Conservation (phyloP, 2,329 filamentous ascomycete genomes). For the Diaporthe velutina region DNA sequence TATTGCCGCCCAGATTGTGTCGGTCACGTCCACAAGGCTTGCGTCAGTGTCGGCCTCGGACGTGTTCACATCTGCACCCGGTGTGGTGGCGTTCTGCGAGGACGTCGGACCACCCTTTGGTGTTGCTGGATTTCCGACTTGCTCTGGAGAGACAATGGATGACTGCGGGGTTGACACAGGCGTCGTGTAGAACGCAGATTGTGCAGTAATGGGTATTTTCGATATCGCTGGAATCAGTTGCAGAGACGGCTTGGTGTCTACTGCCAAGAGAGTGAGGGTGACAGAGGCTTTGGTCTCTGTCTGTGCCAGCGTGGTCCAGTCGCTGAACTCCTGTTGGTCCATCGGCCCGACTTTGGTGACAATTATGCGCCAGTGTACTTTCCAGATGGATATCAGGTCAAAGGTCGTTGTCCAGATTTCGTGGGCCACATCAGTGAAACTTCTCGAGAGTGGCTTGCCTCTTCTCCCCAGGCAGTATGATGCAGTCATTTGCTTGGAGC, state of each 20-base stretch:
- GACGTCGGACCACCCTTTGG: constrained; percentile 55
- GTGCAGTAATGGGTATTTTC: constrained; percentile 60
- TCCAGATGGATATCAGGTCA: constrained; percentile 77
- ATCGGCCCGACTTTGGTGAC: constrained; percentile 79
- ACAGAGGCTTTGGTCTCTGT: constrained; percentile 64
- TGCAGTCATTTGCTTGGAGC: constrained; percentile 78
- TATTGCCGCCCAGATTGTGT: constrained; percentile 82
- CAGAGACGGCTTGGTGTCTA: constrained; percentile 75
- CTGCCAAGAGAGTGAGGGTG: constrained; percentile 71
- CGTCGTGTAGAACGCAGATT: constrained; percentile 67
- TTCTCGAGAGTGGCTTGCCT: constrained; percentile 62
- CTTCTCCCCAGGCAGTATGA: constrained; percentile 79
- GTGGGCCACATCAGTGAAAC: constrained; percentile 73
- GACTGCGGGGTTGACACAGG: constrained; percentile 77
- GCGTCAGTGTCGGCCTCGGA: constrained; percentile 68
- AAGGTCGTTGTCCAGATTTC: constrained; percentile 85
- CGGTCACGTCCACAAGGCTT: constrained; percentile 77
- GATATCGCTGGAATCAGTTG: constrained; percentile 70
- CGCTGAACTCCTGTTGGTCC: constrained; percentile 74
- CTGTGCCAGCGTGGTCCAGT: constrained; percentile 67
- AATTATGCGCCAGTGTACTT: constrained; percentile 82
- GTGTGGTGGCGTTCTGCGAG: constrained; percentile 58
- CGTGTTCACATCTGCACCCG: constrained; percentile 58
- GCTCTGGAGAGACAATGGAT: constrained; percentile 71
- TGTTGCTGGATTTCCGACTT: constrained; percentile 64